Base-by-base conservation (phyloP, 1,284 basidiomycete species). In the Ganoderma leucocontextum region DNA sequence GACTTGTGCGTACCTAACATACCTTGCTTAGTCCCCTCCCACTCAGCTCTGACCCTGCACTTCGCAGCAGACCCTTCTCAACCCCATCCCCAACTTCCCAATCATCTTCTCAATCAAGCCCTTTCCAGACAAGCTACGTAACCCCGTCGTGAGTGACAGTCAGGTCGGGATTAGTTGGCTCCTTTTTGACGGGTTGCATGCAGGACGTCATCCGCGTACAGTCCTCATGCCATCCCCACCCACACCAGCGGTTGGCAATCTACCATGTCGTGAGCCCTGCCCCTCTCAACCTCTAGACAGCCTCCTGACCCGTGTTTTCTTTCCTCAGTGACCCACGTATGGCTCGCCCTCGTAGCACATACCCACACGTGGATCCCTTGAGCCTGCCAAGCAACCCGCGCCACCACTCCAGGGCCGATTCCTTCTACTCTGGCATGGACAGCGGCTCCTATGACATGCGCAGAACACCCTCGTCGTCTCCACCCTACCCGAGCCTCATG, bases 141-240 rank as follows among this genome's bases (percentile, higher is more conserved):
- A 63, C 52, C 57, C 22, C 60, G 25, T 52, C 63, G 64, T 69
- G 36, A 65, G 63, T 69, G 47, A 17, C 36, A 60, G 12, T 53
- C 38, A 5, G 41, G 36, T 25, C 22, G 22, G 29, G 22, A n/a
- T 38, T 41, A 15, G 17, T 25, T 25, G 25, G 29, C 25, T 33
- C 22, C 33, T 49, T 38, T 33, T 35, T 64, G 60, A 68, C 59
- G 58, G 22, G 58, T 42, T 52, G 17, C 47, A 38, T 33, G 58
- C 39, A 68, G 67, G 2, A 42, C 58, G 17, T 35, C 58, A 19
- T 60, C 59, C 17, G 2, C 63, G 41, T 68, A 64, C 62, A 41
- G 36, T 38, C 33, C 60, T 35, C 67, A 64, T 35, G 62, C n/a
- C 29, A 10, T 42, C 35, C 15, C 62, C 12, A 39, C 53, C 33